Conservation (phyloP, 2,329 filamentous ascomycete genomes). For the Penicillium sp. region DNA sequence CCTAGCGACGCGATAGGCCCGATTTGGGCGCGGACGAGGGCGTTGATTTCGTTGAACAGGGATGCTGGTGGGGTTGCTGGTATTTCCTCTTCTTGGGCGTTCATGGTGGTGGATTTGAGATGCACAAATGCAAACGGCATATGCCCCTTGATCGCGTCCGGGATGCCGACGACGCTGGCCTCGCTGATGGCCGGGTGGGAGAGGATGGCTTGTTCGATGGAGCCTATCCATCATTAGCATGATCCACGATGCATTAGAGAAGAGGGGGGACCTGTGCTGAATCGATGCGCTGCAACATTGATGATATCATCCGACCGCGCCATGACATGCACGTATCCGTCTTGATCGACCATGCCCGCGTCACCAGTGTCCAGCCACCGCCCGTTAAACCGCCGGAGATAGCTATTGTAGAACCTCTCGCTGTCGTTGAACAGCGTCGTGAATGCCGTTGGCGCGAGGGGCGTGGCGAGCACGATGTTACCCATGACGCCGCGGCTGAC, state of each 20-base stretch:
- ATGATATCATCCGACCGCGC: slow-evolving; percentile 76
- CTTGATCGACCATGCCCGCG: slow-evolving; percentile 76
- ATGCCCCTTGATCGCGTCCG: slow-evolving; percentile 82
- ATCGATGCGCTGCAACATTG: slow-evolving; percentile 89
- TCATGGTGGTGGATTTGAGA: slow-evolving; percentile 54
- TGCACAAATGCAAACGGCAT: slow-evolving; percentile 87
- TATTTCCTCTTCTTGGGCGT: slow-evolving; percentile 15
- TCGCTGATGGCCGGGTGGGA: slow-evolving; percentile 76
- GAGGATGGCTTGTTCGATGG: slow-evolving; percentile 87
- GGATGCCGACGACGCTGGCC: slow-evolving; percentile 80
- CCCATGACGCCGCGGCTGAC: slow-evolving; percentile 73
- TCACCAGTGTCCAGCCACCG: slow-evolving; percentile 90
- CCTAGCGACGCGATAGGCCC: slow-evolving; percentile 82
- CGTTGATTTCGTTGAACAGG: slow-evolving; percentile 43
- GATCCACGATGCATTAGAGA: neutral
- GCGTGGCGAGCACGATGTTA: slow-evolving; percentile 81
- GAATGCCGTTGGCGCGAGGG: slow-evolving; percentile 80
- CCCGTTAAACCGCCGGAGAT: slow-evolving; percentile 75
- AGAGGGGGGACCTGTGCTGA: slow-evolving; percentile 67
- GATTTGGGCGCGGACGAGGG: slow-evolving; percentile 71
- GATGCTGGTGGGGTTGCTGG: slow-evolving; percentile 36
- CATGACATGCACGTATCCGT: slow-evolving; percentile 64
- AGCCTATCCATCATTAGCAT: slow-evolving; percentile 49
- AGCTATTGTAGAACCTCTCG: slow-evolving; percentile 78
- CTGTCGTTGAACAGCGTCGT: slow-evolving; percentile 83